Percentiles rank a stretch among this genome's conserved stretches.
Evolutionary conservation across 164 flowering plant species (phyloP).

Genomic region (Tinospora cordifolia): DNA sequence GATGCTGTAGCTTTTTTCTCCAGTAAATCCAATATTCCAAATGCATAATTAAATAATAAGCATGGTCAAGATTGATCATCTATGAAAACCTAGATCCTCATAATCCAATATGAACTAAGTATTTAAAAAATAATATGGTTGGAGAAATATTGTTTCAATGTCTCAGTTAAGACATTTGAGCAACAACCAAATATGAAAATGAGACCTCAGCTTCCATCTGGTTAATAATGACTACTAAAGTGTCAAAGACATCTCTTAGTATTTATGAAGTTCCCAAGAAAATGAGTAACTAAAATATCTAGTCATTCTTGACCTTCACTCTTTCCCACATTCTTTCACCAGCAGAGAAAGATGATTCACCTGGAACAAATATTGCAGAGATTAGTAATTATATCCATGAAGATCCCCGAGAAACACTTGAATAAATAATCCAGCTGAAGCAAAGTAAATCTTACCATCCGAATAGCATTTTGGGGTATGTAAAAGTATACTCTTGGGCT

Average conservation of each 20-base stretch:
- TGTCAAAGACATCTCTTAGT: neutral
- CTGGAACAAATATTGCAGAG: conserved; percentile 13
- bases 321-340: conserved; percentile 75
- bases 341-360: conserved; percentile 63
- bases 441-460: conserved; percentile 40
- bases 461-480: conserved; percentile 28
- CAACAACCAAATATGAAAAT: neutral
- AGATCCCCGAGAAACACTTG: neutral
- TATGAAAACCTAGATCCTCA: no score
- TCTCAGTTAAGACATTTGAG: neutral
- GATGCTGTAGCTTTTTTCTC: no score
- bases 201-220: neutral
- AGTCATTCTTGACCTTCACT: conserved; percentile 53
- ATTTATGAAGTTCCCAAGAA: neutral
- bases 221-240: neutral
- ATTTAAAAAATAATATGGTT: neutral
- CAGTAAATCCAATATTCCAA: no score
- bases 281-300: neutral
- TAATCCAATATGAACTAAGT: no score
- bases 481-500: conserved; percentile 60
- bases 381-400: neutral
- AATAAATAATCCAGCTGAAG: neutral
- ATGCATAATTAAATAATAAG: no score
- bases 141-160: neutral
- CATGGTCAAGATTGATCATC: no score